Evolutionary conservation across 2,329 filamentous ascomycete genomes (phyloP), one percentile per base, ranked within the genome.

Genomic region (Camillea tinctor): DNA sequence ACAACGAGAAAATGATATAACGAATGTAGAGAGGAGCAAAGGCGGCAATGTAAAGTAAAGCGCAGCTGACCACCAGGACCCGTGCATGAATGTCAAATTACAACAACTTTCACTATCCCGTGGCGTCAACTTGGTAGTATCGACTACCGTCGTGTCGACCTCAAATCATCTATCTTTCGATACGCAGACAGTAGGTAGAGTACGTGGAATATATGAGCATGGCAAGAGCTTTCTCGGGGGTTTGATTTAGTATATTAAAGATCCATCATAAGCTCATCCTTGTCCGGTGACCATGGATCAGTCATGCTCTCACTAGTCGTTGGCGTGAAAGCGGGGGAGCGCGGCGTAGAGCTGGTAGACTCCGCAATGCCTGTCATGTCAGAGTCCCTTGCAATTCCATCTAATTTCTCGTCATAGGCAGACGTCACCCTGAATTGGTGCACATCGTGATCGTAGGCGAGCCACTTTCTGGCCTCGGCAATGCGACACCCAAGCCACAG

Each of bases 401-500:
- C 70, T 19, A 76, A 57, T 1, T 76, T 72, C 4, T 73, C 66
- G 9, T 81, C 76, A 49, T 76, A 81, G 9, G 74, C 66, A 0
- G 69, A 53, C 0, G 69, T 61, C 0, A 81, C 78, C 0, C 72
- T 68, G 56, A 86, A 87, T 0, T 62, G 64, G 4, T 75, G 73
- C 0, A 61, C 51, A 0, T 59, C 50, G 0, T 69, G 59, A 54
- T 84, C 73, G 67, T 83, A 86, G 0, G 66, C 63, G 0, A 87
- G 68, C 77, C 80, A 84, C 22, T 75, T 76, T 1, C 73, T 73
- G 0, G 66, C 57, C 1, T 66, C 65, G 0, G 82, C 78, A 4
- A 88, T 77, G 6, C 73, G 76, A 52, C 79, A 76, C 0, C 80
- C 86, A 0, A 89, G 72, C 76, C 83, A 88, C 0, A 90, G 69